These are phyloP conservation scores for Aeschynomene evenia DNA, from an alignment of 306 rosid genomes.

Conservation along the genomic window DNA sequence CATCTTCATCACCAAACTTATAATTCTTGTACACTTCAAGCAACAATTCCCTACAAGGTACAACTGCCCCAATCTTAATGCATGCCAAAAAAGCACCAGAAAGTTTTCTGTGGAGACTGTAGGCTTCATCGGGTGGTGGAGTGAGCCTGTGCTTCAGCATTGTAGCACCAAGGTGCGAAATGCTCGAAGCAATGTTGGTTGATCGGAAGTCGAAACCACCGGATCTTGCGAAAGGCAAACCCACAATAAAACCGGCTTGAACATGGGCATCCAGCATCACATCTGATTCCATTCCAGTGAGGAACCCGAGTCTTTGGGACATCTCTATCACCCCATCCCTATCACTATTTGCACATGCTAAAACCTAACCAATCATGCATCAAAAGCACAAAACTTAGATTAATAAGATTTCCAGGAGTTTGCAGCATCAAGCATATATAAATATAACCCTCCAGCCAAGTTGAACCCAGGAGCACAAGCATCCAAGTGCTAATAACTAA, in stretches of 20 bases:
- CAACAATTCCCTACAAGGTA: slow-evolving; percentile 82
- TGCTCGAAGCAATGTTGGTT: slow-evolving; percentile 65
- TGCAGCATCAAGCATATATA: slow-evolving; percentile 15
- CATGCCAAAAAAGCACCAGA: slow-evolving; percentile 95
- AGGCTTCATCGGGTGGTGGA: slow-evolving; percentile 93
- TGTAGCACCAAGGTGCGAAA: slow-evolving; percentile 83
- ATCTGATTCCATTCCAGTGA: slow-evolving; percentile 84
- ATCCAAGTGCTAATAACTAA: slow-evolving; percentile 3
- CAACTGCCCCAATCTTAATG: slow-evolving; percentile 83
- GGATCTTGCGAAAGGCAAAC: slow-evolving; percentile 74
- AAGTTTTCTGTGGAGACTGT: slow-evolving; percentile 94
- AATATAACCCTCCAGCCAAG: not conserved
- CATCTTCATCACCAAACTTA: slow-evolving; percentile 56
- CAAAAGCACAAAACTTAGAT: slow-evolving; percentile 7
- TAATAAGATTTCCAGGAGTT: not conserved
- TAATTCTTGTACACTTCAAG: slow-evolving; percentile 54
- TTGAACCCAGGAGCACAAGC: not conserved
- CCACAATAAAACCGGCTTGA: slow-evolving; percentile 94
- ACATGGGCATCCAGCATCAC: slow-evolving; percentile 91
- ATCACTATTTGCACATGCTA: slow-evolving; percentile 81
- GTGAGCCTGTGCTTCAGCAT: slow-evolving; percentile 94
- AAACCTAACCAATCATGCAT: slow-evolving; percentile 53
- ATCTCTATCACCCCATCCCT: slow-evolving; percentile 71
- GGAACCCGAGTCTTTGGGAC: slow-evolving; percentile 90
- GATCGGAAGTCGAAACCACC: slow-evolving; percentile 72